Conservation (phyloP, 176 grass and related monocot species). For the Carex cristatella region DNA sequence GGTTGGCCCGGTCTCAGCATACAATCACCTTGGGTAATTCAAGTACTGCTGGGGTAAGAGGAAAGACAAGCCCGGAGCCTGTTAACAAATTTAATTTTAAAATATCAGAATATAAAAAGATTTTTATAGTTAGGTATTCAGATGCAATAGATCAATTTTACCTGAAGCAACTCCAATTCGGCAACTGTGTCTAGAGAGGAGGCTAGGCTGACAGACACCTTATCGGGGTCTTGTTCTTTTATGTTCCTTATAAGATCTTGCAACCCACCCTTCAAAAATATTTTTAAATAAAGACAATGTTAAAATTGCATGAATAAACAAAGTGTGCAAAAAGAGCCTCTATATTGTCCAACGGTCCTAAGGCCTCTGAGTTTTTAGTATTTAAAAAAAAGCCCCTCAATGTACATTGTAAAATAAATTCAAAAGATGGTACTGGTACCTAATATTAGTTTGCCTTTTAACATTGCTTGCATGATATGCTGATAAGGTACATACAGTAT, state of each 20-base stretch:
- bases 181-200: constrained; percentile 75
- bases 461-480: not conserved
- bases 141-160: constrained; percentile 21
- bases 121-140: not conserved
- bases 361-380: not conserved
- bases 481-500: not conserved
- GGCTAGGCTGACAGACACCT: constrained; percentile 71
- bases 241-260: constrained; percentile 65
- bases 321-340: not conserved
- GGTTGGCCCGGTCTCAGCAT: not conserved
- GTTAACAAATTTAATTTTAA: constrained; percentile 22
- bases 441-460: not conserved
- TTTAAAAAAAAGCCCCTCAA: not conserved
- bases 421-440: not conserved
- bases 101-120: constrained; percentile 1
- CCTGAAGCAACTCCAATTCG: constrained; percentile 81
- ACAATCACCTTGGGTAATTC: constrained; percentile 77
- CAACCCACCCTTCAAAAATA: constrained; percentile 52
- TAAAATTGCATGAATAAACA: not conserved
- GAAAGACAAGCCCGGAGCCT: constrained; percentile 90
- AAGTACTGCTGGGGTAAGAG: constrained; percentile 75
- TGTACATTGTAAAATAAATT: not conserved
- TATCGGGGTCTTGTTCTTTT: constrained; percentile 77
- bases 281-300: not conserved
- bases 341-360: not conserved